These are phyloP conservation scores for Boletellus sp. DNA, from an alignment of 1,284 basidiomycete species.

Conservation along the genomic window DNA sequence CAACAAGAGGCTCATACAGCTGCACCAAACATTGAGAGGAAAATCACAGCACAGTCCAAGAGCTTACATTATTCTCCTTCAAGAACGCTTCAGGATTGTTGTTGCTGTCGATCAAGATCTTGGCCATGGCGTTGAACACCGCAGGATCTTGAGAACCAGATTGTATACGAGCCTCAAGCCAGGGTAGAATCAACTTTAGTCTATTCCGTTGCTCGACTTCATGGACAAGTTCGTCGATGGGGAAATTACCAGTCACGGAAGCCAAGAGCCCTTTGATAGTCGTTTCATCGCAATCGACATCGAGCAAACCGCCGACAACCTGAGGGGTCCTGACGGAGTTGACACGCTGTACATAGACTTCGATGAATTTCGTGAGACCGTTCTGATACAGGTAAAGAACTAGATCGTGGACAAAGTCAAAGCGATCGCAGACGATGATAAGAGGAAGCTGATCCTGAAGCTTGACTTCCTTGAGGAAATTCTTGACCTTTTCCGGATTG, in stretches of 20 bases:
- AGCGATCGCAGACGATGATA: conserved; percentile 99
- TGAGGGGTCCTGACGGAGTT: conserved; percentile 98
- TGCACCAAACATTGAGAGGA: conserved; percentile 28
- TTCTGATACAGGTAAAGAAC: conserved; percentile 99
- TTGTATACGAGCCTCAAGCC: conserved; percentile 92
- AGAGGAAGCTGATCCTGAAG: conserved; percentile 95
- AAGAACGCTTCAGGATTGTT: conserved; percentile 97
- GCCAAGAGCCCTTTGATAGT: conserved; percentile 93
- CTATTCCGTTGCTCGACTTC: conserved; percentile 97
- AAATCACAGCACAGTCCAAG: background rate
- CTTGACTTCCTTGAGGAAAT: conserved; percentile 99
- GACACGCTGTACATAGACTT: conserved; percentile 98
- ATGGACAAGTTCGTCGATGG: conserved; percentile 94
- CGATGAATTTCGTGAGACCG: conserved; percentile 94
- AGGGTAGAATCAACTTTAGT: conserved; percentile 94
- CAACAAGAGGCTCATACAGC: conserved; percentile 93
- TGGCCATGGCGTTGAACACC: conserved; percentile 95
- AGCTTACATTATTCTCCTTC: conserved; percentile 93
- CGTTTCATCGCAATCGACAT: conserved; percentile 96
- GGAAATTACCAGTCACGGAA: conserved; percentile 96
- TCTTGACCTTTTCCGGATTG: conserved; percentile 99
- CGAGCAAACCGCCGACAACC: conserved; percentile 93
- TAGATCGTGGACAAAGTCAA: conserved; percentile 99
- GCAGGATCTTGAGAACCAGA: conserved; percentile 90
- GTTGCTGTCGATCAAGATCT: conserved; percentile 98